These are phyloP conservation scores for Boletus sp. DNA, from an alignment of 768 basidiomycete genomes.

Conservation along the genomic window DNA sequence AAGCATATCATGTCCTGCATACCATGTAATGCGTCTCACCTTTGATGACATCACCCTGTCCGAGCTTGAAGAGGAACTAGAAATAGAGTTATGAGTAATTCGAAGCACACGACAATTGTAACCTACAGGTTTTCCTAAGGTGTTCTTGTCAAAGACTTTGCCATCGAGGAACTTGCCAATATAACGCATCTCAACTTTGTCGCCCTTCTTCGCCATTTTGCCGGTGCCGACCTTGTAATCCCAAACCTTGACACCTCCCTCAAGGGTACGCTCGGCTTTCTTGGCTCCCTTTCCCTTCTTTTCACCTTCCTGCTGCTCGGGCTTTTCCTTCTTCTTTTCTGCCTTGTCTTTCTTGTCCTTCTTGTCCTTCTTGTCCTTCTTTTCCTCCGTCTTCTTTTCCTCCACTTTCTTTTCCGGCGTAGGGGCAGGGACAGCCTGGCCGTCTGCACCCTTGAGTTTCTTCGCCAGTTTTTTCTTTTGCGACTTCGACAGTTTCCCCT, in stretches of 20 bases:
- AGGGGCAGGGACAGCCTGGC: constrained; percentile 37
- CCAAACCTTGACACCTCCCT: constrained; percentile 70
- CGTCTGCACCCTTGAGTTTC: constrained; percentile 67
- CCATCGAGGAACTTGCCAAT: constrained; percentile 84
- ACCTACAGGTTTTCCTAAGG: constrained; percentile 81
- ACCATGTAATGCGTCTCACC: constrained; percentile 38
- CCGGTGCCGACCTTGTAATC: constrained; percentile 82
- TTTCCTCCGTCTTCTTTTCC: constrained; percentile 43
- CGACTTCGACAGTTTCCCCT: constrained; percentile 45
- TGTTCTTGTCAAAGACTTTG: constrained; percentile 76
- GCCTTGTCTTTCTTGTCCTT: constrained; percentile 39
- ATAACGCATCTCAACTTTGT: constrained; percentile 83
- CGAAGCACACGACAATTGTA: constrained; percentile 3
- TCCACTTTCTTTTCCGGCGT: constrained; percentile 23
- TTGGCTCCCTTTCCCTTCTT: constrained; percentile 28
- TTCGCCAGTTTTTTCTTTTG: constrained; percentile 62
- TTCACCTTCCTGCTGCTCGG: constrained; percentile 29
- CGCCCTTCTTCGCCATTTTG: constrained; percentile 82
- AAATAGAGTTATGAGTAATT: background rate
- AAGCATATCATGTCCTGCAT: background rate
- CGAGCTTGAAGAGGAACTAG: constrained; percentile 76
- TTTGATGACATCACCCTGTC: constrained; percentile 90
- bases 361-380: constrained; percentile 62
- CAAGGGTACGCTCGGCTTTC: constrained; percentile 37
- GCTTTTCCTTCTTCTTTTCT: constrained; percentile 33